Base-by-base conservation (phyloP, 805 yeast species). In the Crinitomyces ghanaensis region DNA sequence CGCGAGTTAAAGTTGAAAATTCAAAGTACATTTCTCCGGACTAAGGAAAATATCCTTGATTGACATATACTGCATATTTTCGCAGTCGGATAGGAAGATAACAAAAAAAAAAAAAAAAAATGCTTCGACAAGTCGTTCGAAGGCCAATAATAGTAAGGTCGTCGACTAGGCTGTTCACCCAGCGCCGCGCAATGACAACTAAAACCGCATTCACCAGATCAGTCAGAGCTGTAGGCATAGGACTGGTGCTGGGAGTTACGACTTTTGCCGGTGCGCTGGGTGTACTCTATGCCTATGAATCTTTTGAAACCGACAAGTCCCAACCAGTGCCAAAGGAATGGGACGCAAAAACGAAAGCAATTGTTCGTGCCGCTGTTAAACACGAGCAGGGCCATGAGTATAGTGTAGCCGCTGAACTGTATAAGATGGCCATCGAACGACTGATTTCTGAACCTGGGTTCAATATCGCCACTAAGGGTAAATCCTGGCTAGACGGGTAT, bases 401-500 rank as follows among this genome's bases (percentile, higher is more conserved):
- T 23, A 37, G 31, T 4, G n/a, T 31, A 13, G 48, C 45, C 4
- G 41, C 33, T 3, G 30, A 36, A 15, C 38, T 39, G 26, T 45
- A 39, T 24, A 38, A 44, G 22, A 35, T 38, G 9, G 54, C 53
- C 9, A 35, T 54, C 18, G 36, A 39, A 17, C 30, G 42, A 4
- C 38, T 54, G 3, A 39, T 48, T 9, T 37, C 37, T 12, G 38
- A 40, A 15, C 42, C 38, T 9, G 26, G 29, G 2, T 21, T 23
- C 6, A 19, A 13, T 17, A 33, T 54, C 16, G 21, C 26, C 8
- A 32, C 34, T 5, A 50, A 53, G 33, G 37, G 46, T 12, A 37
- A 31, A 13, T 38, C 35, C 23, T 56, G 60, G 60, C 45, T 56
- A 6, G 41, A 49, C 2, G 59, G 57, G 4, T 56, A 56, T 36